Conservation (phyloP, 208 protist species). For the Leishmania tropica region DNA sequence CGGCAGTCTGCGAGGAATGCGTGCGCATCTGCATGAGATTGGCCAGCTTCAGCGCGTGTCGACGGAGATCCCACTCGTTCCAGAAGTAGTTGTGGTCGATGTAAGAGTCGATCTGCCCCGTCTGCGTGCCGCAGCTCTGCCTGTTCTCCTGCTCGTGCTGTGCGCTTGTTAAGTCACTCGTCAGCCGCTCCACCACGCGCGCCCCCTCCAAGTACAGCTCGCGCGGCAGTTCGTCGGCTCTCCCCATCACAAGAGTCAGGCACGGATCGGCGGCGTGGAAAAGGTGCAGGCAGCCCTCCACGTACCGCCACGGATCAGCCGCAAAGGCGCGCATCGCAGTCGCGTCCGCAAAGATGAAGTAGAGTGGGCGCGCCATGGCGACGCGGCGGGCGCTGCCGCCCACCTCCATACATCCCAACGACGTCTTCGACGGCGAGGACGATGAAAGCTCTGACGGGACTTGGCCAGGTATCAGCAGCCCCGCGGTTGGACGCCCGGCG, state of each 20-base stretch:
- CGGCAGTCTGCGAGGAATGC: constrained; percentile 79
- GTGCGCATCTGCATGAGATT: constrained; percentile 91
- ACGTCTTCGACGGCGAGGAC: constrained; percentile 4
- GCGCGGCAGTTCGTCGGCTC: constrained; percentile 51
- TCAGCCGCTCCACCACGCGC: constrained; percentile 30
- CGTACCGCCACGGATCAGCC: constrained; percentile 46
- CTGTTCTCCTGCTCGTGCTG: neutral
- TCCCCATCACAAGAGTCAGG: constrained; percentile 61
- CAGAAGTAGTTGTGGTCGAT: constrained; percentile 92
- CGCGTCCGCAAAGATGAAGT: constrained; percentile 52
- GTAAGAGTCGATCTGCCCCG: constrained; percentile 85
- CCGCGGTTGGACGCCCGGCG: constrained; percentile 10
- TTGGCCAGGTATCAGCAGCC: constrained; percentile 50
- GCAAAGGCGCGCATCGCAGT: constrained; percentile 52
- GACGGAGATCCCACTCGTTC: constrained; percentile 94
- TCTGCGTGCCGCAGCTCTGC: constrained; percentile 74
- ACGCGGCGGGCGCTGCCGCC: constrained; percentile 33
- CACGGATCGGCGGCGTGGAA: constrained; percentile 47
- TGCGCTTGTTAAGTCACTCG: constrained; percentile 4
- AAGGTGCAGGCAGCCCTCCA: constrained; percentile 36
- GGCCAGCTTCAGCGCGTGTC: constrained; percentile 89
- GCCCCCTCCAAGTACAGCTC: constrained; percentile 87
- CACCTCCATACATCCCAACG: constrained; percentile 53
- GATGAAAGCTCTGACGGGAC: neutral
- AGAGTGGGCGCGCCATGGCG: constrained; percentile 40